A percentile compares a stretch with the other conserved stretches of the same genome.
Conservation (phyloP, 148 eudicot genomes). For the Spergularia bocconei region DNA sequence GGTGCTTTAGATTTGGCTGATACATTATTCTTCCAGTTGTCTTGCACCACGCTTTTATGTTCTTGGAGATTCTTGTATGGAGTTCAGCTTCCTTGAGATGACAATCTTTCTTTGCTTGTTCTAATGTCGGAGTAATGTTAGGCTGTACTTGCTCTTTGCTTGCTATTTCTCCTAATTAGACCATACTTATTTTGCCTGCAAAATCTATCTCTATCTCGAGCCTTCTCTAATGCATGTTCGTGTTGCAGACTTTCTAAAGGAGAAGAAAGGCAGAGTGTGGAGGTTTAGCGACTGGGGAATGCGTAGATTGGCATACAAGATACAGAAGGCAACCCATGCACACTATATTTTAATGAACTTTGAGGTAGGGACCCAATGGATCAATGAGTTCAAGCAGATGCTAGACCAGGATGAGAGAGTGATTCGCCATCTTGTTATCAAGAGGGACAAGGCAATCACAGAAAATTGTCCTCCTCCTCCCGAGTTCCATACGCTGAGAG, state of each 20-base stretch:
- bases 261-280: constrained; percentile 88
- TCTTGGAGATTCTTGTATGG: not conserved
- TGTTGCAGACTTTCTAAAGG: constrained; percentile 61
- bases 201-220: not conserved
- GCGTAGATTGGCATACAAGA: constrained; percentile 81
- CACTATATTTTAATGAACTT: constrained; percentile 91
- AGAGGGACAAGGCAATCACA: constrained; percentile 67
- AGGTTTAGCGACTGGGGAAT: constrained; percentile 98
- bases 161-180: not conserved
- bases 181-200: not conserved
- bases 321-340: constrained; percentile 78
- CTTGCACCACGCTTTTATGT: not conserved
- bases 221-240: not conserved
- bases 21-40: too few species aligned
- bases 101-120: too few species aligned
- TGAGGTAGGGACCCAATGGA: constrained; percentile 68
- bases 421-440: constrained; percentile 89
- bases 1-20: too few species aligned
- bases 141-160: not conserved
- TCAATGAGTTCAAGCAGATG: constrained; percentile 76
- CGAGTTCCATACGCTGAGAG: constrained; percentile 53
- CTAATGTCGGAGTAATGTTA: not conserved
- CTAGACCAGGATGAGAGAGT: constrained; percentile 88
- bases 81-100: not conserved
- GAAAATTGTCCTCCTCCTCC: constrained; percentile 91